Conservation (phyloP, 2,329 filamentous ascomycete genomes). For the Ophiostoma novo-ulmi region DNA sequence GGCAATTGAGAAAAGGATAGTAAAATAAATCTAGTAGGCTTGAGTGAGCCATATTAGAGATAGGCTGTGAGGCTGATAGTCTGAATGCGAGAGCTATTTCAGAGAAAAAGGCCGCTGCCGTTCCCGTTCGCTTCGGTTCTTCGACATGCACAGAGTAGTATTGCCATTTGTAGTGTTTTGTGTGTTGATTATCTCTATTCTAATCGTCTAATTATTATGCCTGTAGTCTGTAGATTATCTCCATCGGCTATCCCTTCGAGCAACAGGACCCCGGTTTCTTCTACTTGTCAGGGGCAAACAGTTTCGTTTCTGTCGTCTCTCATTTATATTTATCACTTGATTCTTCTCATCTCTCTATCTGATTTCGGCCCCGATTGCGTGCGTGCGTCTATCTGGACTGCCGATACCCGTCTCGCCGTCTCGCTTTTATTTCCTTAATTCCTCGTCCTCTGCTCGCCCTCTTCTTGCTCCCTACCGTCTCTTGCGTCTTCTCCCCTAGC, state of each 20-base stretch:
- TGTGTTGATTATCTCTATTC: background rate
- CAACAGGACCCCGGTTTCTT: conserved; percentile 1
- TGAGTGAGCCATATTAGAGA: background rate
- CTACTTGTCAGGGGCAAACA: conserved; percentile 2
- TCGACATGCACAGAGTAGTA: background rate
- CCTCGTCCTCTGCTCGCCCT: background rate
- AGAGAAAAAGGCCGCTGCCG: background rate
- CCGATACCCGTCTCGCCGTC: background rate
- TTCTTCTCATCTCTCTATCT: background rate
- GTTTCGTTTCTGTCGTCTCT: background rate
- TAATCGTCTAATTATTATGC: background rate
- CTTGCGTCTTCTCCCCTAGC: background rate
- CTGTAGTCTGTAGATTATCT: background rate
- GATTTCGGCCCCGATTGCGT: background rate
- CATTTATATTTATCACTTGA: background rate
- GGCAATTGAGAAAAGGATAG: background rate
- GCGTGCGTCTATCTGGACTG: background rate
- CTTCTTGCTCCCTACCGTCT: background rate
- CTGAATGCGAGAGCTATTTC: background rate
- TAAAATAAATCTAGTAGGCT: background rate
- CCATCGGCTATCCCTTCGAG: background rate
- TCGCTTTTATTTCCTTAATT: background rate
- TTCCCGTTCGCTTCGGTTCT: background rate
- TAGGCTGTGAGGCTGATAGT: background rate
- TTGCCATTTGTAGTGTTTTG: background rate